Evolutionary conservation across 2,329 filamentous ascomycete genomes (phyloP).

Genomic region (Cladosporium phlei): DNA sequence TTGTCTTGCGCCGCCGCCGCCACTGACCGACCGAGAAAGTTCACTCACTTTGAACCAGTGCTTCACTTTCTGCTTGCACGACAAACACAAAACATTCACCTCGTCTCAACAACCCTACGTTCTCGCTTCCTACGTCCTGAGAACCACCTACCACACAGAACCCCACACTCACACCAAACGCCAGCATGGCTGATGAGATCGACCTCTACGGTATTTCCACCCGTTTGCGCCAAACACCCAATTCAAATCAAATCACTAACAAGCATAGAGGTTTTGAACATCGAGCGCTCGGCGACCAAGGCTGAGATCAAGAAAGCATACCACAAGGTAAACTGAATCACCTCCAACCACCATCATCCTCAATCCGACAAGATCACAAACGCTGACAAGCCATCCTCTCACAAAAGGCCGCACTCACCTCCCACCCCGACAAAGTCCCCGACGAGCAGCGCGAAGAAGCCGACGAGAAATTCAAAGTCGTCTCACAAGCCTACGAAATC

Average conservation of each 20-base stretch:
- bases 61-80: no score
- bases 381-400: not conserved
- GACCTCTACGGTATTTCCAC: conserved; percentile 52
- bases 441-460: conserved; percentile 79
- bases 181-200: conserved; percentile 42
- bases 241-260: conserved; percentile 27
- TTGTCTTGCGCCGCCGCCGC: no score
- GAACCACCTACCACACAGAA: not conserved
- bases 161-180: not conserved
- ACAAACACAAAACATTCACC: no score
- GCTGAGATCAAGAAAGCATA: conserved; percentile 93
- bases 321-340: conserved; percentile 60
- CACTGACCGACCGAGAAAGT: no score
- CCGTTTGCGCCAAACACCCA: conserved; percentile 1
- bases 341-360: not conserved
- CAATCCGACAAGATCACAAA: not conserved
- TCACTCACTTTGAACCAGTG: no score
- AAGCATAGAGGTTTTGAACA: conserved; percentile 67
- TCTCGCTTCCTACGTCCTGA: no score
- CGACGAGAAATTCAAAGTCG: conserved; percentile 86
- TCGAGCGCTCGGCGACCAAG: conserved; percentile 66
- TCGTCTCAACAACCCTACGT: no score
- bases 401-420: conserved; percentile 57
- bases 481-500: conserved; percentile 95
- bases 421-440: conserved; percentile 93